These are phyloP conservation scores for Pythium oligandrum DNA, from an alignment of 352 stramenopile genomes.

Conservation along the genomic window DNA sequence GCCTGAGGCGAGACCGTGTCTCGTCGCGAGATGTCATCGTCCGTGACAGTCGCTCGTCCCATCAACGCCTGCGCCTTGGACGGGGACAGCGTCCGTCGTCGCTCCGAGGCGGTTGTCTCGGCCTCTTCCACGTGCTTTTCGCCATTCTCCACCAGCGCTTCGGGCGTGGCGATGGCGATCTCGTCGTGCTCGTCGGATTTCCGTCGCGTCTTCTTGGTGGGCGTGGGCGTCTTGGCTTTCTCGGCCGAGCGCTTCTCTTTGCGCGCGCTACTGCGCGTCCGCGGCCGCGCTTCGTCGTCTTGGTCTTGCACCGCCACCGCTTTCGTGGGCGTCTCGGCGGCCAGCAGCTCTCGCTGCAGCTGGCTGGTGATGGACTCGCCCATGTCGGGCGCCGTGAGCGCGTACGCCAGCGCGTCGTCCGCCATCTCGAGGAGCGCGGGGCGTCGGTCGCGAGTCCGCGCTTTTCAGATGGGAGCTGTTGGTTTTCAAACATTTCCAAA, in stretches of 20 bases:
- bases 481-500: slow-evolving; percentile 16
- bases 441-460: too few species aligned
- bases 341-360: slow-evolving; percentile 62
- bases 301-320: too few species aligned
- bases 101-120: neutral
- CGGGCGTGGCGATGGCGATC: slow-evolving; percentile 18
- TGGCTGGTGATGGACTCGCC: slow-evolving; percentile 50
- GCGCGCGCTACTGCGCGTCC: too few species aligned
- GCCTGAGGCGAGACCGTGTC: slow-evolving; percentile 28
- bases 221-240: too few species aligned
- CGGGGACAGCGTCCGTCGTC: slow-evolving; percentile 41
- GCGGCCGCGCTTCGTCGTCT: too few species aligned
- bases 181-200: neutral
- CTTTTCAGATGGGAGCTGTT: neutral
- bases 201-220: neutral
- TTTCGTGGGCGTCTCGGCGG: slow-evolving; percentile 9
- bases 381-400: too few species aligned
- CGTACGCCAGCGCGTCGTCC: slow-evolving; percentile 18
- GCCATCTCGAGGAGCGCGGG: slow-evolving; percentile 1
- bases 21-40: slow-evolving; percentile 6
- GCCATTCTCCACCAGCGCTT: slow-evolving; percentile 18
- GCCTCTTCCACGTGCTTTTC: slow-evolving; percentile 1
- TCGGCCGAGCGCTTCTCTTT: too few species aligned
- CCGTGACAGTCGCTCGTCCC: slow-evolving; percentile 3
- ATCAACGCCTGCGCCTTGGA: slow-evolving; percentile 31